phyloP scores from a whole-genome alignment of 805 yeast genomes.

The Pichia deserticola region DNA sequence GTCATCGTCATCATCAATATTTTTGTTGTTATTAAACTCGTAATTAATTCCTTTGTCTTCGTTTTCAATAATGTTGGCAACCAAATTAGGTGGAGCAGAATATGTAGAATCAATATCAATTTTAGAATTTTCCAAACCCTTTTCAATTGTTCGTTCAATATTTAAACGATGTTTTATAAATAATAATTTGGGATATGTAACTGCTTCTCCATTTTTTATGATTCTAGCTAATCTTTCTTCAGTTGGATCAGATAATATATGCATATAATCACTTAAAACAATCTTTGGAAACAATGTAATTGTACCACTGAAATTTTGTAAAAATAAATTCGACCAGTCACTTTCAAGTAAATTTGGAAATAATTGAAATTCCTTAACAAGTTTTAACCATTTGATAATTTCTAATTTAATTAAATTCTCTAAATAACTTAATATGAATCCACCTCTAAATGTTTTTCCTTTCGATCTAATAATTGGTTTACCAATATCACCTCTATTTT shows the following conservation, averaged over 20 bases:
- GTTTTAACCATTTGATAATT: constrained; percentile 67
- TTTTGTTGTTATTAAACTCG: background rate
- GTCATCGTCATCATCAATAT: constrained; percentile 7
- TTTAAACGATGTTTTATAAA: constrained; percentile 57
- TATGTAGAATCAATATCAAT: constrained; percentile 7
- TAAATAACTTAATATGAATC: constrained; percentile 62
- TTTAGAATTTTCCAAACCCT: constrained; percentile 29
- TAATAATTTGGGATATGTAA: constrained; percentile 57
- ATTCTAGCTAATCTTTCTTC: constrained; percentile 47
- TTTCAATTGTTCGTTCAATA: constrained; percentile 58
- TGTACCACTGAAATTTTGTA: constrained; percentile 68
- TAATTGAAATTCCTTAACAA: constrained; percentile 56
- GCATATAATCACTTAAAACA: constrained; percentile 48
- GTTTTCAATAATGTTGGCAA: constrained; percentile 3
- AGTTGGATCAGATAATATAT: constrained; percentile 62
- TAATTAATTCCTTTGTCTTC: background rate
- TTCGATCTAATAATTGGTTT: constrained; percentile 59
- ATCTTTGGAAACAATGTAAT: constrained; percentile 73
- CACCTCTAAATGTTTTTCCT: constrained; percentile 62
- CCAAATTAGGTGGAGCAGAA: constrained; percentile 7
- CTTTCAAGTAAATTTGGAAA: constrained; percentile 63
- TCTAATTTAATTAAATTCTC: constrained; percentile 68
- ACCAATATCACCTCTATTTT: constrained; percentile 77
- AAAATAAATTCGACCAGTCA: constrained; percentile 74
- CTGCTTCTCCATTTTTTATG: constrained; percentile 55